A percentile compares a stretch with the other conserved stretches of the same genome.
Evolutionary conservation across 2,329 filamentous ascomycete species (phyloP).

Genomic region (Coccinonectria pachysandricola): DNA sequence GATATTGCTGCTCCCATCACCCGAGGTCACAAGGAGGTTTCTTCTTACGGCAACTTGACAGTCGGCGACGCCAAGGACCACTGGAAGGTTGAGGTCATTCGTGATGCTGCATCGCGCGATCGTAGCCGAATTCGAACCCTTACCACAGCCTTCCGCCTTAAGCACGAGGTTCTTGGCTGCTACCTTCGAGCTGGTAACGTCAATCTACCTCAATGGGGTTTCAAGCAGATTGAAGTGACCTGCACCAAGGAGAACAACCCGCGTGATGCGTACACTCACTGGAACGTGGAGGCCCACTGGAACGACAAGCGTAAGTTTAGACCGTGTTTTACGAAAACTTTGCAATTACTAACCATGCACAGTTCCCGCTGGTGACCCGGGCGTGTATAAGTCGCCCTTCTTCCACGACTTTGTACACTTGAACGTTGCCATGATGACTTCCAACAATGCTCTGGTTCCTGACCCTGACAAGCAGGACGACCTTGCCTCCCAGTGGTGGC

Average conservation of each 20-base stretch:
- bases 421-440: constrained; percentile 99
- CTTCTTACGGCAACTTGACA: constrained; percentile 89
- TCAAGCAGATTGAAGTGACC: constrained; percentile 98
- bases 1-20: constrained; percentile 78
- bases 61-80: constrained; percentile 96
- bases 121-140: constrained; percentile 78
- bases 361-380: constrained; percentile 84
- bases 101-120: constrained; percentile 79
- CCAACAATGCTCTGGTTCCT: constrained; percentile 94
- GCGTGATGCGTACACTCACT: constrained; percentile 89
- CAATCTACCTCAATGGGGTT: constrained; percentile 97
- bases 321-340: not conserved
- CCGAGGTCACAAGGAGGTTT: constrained; percentile 87
- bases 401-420: constrained; percentile 95
- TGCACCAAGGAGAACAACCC: constrained; percentile 91
- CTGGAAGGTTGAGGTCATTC: constrained; percentile 87
- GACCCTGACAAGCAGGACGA: constrained; percentile 99
- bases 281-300: constrained; percentile 93
- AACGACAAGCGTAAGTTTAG: constrained; percentile 76
- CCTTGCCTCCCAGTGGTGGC: constrained; percentile 92
- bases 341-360: constrained; percentile 8
- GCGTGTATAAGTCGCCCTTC: constrained; percentile 93
- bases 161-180: constrained; percentile 72
- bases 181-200: constrained; percentile 92
- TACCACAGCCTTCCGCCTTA: constrained; percentile 85